Conservation (phyloP, 2,329 filamentous ascomycete species). For the Rhynchosporium secalis region DNA sequence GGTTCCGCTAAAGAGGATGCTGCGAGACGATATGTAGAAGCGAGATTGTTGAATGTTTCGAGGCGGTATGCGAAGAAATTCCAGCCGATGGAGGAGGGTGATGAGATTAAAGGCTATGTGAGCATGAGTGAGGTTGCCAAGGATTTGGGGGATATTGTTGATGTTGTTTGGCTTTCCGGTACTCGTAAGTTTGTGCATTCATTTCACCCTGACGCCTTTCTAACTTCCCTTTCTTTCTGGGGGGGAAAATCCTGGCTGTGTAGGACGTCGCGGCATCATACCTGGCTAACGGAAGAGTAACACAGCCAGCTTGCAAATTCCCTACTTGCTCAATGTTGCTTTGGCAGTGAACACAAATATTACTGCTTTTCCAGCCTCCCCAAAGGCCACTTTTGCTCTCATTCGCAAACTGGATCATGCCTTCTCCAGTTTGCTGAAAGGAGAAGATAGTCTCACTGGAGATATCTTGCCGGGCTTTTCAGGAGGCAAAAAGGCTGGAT, state of each 20-base stretch:
- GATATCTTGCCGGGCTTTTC: constrained; percentile 71
- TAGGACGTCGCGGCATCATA: background rate
- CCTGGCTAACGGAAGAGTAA: constrained; percentile 10
- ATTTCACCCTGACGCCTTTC: no score
- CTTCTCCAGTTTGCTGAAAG: constrained; percentile 73
- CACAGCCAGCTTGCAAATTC: constrained; percentile 74
- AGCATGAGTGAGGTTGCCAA: constrained; percentile 54
- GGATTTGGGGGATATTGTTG: constrained; percentile 73
- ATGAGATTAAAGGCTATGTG: constrained; percentile 68
- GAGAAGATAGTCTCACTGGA: constrained; percentile 64
- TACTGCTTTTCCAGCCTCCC: constrained; percentile 67
- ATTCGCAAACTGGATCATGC: constrained; percentile 80
- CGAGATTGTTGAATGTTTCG: constrained; percentile 53
- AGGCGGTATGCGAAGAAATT: constrained; percentile 63
- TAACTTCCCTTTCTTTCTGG: background rate
- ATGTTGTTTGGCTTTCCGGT: constrained; percentile 82
- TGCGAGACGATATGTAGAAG: constrained; percentile 57
- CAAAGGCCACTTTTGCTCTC: constrained; percentile 67
- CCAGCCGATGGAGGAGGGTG: constrained; percentile 45
- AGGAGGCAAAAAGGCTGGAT: constrained; percentile 56
- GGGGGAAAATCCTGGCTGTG: no score
- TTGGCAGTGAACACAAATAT: constrained; percentile 72
- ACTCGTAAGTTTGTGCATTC: constrained; percentile 64
- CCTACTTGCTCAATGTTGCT: constrained; percentile 78
- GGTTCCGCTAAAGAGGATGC: constrained; percentile 62